phyloP scores from a whole-genome alignment of 768 basidiomycete genomes.

The Mycena alexandri region DNA sequence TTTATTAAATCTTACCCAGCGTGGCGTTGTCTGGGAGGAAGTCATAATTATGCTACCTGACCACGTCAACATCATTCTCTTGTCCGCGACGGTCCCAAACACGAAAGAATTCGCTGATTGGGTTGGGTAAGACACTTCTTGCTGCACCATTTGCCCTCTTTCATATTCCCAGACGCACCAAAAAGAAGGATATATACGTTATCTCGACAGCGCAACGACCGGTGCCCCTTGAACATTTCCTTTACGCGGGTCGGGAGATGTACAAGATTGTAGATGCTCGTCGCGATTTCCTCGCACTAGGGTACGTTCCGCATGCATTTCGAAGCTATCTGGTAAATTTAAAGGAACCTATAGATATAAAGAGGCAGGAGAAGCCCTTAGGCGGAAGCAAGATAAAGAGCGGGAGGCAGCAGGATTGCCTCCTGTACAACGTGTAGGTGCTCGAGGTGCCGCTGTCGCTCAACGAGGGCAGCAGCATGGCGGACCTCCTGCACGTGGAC shows the following conservation, averaged over 20 bases:
- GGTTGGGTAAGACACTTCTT: conserved; percentile 83
- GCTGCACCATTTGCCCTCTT: conserved; percentile 2
- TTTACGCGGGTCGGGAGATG: conserved; percentile 93
- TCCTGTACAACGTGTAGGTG: conserved; percentile 87
- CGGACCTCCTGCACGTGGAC: conserved; percentile 53
- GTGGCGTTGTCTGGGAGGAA: conserved; percentile 99
- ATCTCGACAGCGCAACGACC: conserved; percentile 97
- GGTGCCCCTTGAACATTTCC: conserved; percentile 95
- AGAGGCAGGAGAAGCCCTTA: conserved; percentile 88
- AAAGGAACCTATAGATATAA: conserved; percentile 72
- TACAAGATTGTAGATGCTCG: conserved; percentile 93
- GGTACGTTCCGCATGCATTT: conserved; percentile 57
- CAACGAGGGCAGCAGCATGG: conserved; percentile 72
- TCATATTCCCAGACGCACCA: conserved; percentile 79
- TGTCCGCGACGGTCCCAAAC: conserved; percentile 98
- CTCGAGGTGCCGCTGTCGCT: conserved; percentile 72
- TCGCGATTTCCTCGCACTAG: conserved; percentile 77
- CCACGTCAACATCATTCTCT: conserved; percentile 96
- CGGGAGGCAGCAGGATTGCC: conserved; percentile 94
- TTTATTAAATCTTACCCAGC: conserved; percentile 57
- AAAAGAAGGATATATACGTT: conserved; percentile 99
- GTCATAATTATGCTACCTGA: conserved; percentile 99
- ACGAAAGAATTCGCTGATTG: conserved; percentile 98
- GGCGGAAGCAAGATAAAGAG: conserved; percentile 98
- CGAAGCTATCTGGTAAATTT: conserved; percentile 22